Conservation (phyloP, 768 basidiomycete species). For the Lentinula sp. region DNA sequence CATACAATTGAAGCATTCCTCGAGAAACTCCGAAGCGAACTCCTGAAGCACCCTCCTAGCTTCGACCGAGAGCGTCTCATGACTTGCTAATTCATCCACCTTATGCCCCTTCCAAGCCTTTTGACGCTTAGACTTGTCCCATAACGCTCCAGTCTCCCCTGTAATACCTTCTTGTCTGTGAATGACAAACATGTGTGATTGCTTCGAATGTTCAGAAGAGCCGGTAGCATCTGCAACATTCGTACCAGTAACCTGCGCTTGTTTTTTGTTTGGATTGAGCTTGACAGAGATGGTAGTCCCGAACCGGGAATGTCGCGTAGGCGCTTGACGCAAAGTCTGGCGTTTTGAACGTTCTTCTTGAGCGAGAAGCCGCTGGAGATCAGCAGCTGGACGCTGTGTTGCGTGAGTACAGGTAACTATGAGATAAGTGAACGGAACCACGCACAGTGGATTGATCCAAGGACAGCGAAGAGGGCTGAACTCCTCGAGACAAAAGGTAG, state of each 20-base stretch:
- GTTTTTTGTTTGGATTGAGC: slow-evolving; percentile 52
- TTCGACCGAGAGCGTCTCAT: slow-evolving; percentile 51
- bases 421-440: slow-evolving; percentile 1
- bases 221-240: slow-evolving; percentile 11
- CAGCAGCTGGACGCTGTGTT: slow-evolving; percentile 56
- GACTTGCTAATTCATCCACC: slow-evolving; percentile 60
- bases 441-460: slow-evolving; percentile 62
- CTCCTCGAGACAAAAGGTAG: slow-evolving; percentile 82
- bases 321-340: slow-evolving; percentile 42
- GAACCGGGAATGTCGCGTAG: slow-evolving; percentile 91
- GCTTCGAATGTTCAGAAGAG: slow-evolving; percentile 11
- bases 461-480: slow-evolving; percentile 54
- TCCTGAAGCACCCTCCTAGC: slow-evolving; percentile 59
- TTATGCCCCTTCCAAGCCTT: slow-evolving; percentile 53
- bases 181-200: slow-evolving; percentile 43
- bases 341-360: slow-evolving; percentile 64
- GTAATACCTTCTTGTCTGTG: slow-evolving; percentile 82
- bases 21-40: slow-evolving; percentile 68
- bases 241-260: slow-evolving; percentile 7
- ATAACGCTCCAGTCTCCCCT: slow-evolving; percentile 55
- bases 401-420: slow-evolving; percentile 8
- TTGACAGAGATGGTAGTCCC: slow-evolving; percentile 89
- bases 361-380: slow-evolving; percentile 70
- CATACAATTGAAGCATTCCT: slow-evolving; percentile 77
- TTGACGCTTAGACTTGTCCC: slow-evolving; percentile 66